These are phyloP conservation scores for Saccharomyces jurei DNA, from an alignment of 805 yeast species.

Conservation along the genomic window DNA sequence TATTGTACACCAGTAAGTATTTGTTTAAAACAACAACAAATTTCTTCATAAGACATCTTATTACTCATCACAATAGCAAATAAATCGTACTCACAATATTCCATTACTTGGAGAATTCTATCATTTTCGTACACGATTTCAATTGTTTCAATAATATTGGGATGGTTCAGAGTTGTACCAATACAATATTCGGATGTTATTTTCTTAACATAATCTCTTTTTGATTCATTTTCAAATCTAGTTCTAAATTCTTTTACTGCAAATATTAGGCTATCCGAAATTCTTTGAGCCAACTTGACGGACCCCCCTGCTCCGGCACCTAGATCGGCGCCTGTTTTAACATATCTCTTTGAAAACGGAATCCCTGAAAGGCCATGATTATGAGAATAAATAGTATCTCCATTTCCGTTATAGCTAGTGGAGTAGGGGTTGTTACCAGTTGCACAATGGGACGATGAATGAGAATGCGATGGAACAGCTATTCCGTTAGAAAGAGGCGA, in stretches of 20 bases:
- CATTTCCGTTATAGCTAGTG: slow-evolving; percentile 4
- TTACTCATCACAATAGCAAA: slow-evolving; percentile 93
- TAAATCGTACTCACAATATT: slow-evolving; percentile 84
- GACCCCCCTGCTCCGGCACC: slow-evolving; percentile 97
- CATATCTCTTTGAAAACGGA: slow-evolving; percentile 70
- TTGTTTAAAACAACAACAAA: slow-evolving; percentile 84
- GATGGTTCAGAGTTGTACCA: slow-evolving; percentile 82
- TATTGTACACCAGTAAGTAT: slow-evolving; percentile 73
- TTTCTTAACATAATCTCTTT: slow-evolving; percentile 82
- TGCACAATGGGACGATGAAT: slow-evolving; percentile 8
- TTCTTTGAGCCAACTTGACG: slow-evolving; percentile 64
- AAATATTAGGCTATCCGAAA: slow-evolving; percentile 60
- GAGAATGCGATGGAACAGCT: slow-evolving; percentile 11
- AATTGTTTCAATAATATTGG: slow-evolving; percentile 83
- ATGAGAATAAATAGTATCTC: slow-evolving; percentile 30
- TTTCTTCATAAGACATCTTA: slow-evolving; percentile 68
- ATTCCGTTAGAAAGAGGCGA: slow-evolving; percentile 19
- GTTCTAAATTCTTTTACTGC: slow-evolving; percentile 91
- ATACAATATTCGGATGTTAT: slow-evolving; percentile 92
- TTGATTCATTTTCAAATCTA: slow-evolving; percentile 61
- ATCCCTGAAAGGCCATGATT: slow-evolving; percentile 32
- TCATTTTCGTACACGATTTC: slow-evolving; percentile 87
- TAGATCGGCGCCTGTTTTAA: slow-evolving; percentile 73
- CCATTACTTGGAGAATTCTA: slow-evolving; percentile 85
- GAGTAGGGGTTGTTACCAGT: background rate